Evolutionary conservation across 805 yeast species (phyloP).

Genomic region (Barnettozyma botsteinii): DNA sequence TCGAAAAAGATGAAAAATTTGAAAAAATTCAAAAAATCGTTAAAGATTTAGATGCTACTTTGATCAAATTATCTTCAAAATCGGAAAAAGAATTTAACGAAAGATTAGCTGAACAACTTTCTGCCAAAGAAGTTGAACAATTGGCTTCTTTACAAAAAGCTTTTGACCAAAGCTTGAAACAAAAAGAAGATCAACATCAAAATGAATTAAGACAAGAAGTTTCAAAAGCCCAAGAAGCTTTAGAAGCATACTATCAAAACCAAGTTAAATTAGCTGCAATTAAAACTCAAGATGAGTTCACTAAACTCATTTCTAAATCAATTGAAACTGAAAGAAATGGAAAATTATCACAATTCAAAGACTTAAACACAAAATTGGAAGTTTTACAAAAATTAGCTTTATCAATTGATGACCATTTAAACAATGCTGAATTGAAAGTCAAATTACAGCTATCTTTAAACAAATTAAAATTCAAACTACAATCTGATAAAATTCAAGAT

Average conservation of each 20-base stretch:
- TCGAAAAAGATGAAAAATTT: constrained; percentile 12
- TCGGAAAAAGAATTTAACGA: constrained; percentile 10
- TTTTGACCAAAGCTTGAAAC: constrained; percentile 54
- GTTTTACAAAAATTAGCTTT: constrained; percentile 51
- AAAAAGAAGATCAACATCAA: constrained; percentile 54
- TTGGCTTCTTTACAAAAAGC: constrained; percentile 55
- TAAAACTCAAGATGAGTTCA: constrained; percentile 63
- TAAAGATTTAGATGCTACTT: constrained; percentile 18
- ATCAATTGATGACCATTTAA: constrained; percentile 33
- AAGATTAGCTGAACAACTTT: constrained; percentile 21
- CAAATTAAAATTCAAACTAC: constrained; percentile 36
- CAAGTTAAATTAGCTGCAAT: constrained; percentile 61
- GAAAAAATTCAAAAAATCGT: constrained; percentile 14
- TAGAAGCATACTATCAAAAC: constrained; percentile 69
- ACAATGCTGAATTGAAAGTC: constrained; percentile 34
- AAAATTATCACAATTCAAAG: constrained; percentile 62
- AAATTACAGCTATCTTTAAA: constrained; percentile 39
- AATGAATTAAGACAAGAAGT: constrained; percentile 57
- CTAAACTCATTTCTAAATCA: constrained; percentile 47
- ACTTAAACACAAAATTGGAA: constrained; percentile 48
- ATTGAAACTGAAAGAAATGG: constrained; percentile 75
- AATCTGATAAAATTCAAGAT: constrained; percentile 33
- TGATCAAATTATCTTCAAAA: constrained; percentile 12
- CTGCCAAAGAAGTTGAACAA: constrained; percentile 45
- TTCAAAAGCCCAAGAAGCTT: constrained; percentile 56